A percentile compares a stretch with the other conserved stretches of the same genome.
phyloP scores from a whole-genome alignment of 1,284 basidiomycete species.

The Hemileia vastatrix region DNA sequence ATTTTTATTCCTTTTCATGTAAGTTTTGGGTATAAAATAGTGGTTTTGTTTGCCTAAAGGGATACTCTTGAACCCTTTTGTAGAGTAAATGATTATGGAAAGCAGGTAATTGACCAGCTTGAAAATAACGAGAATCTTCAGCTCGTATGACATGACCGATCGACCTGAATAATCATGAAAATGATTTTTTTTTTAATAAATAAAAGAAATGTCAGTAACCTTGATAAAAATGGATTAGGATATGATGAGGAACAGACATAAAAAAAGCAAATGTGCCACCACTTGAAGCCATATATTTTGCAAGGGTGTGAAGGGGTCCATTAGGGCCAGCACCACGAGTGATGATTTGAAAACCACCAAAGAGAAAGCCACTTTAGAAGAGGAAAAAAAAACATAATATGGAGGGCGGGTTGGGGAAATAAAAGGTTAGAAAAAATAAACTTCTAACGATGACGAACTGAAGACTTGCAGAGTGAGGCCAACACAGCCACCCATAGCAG shows the following conservation, averaged over 20 bases:
- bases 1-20: too few species aligned
- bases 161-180: slow-evolving; percentile 3
- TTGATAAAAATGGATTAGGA: background rate
- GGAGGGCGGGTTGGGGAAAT: background rate
- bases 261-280: slow-evolving; percentile 24
- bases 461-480: slow-evolving; percentile 18
- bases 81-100: too few species aligned
- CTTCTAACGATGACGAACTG: background rate
- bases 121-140: background rate
- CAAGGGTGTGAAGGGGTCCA: slow-evolving; percentile 16
- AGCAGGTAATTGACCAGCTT: too few species aligned
- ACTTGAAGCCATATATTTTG: slow-evolving; percentile 21
- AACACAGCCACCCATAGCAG: slow-evolving; percentile 21
- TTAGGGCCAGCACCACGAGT: slow-evolving; percentile 15
- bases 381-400: background rate
- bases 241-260: slow-evolving; percentile 6
- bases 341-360: slow-evolving; percentile 16
- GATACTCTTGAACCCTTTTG: too few species aligned
- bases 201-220: background rate
- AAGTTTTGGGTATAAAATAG: too few species aligned
- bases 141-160: slow-evolving; percentile 20
- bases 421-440: background rate
- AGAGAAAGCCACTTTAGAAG: slow-evolving; percentile 14
- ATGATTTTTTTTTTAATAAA: too few species aligned
- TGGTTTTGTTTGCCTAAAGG: too few species aligned